phyloP scores from a whole-genome alignment of 179 eudicot species.

The Corrigiola litoralis region DNA sequence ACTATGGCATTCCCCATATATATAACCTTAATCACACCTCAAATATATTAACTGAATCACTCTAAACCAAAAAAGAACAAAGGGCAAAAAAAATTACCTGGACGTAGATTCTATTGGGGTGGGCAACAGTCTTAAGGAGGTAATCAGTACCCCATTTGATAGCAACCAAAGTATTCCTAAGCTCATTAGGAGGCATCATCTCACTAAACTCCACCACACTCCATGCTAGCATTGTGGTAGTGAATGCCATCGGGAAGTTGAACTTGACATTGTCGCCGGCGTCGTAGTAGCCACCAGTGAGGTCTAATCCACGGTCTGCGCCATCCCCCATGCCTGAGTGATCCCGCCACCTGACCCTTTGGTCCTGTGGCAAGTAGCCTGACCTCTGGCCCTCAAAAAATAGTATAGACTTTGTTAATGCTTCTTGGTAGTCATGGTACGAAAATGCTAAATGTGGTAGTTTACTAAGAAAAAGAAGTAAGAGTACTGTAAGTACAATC shows the following conservation, averaged over 20 bases:
- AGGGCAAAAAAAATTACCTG: constrained; percentile 47
- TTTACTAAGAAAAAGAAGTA: constrained; percentile 1
- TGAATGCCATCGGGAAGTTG: constrained; percentile 85
- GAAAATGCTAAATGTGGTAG: constrained; percentile 2
- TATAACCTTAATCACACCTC: no score
- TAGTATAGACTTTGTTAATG: constrained; percentile 64
- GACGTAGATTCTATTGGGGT: constrained; percentile 72
- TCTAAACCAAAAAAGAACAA: neutral
- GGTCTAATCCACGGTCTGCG: constrained; percentile 33
- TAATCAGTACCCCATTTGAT: constrained; percentile 71
- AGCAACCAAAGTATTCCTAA: constrained; percentile 55
- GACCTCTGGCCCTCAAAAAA: constrained; percentile 96
- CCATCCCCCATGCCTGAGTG: constrained; percentile 76
- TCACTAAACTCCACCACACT: constrained; percentile 75
- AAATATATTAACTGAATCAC: no score
- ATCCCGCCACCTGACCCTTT: constrained; percentile 58
- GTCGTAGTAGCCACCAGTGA: constrained; percentile 81
- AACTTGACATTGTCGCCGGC: constrained; percentile 88
- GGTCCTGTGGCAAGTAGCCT: constrained; percentile 67
- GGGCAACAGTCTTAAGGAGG: constrained; percentile 64
- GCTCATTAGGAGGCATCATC: constrained; percentile 49
- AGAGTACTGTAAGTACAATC: neutral
- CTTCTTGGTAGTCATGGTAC: constrained; percentile 64
- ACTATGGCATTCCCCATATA: no score
- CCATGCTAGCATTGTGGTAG: constrained; percentile 86